Conservation (phyloP, 805 yeast species). For the Cyberlindnera bimundalis region DNA sequence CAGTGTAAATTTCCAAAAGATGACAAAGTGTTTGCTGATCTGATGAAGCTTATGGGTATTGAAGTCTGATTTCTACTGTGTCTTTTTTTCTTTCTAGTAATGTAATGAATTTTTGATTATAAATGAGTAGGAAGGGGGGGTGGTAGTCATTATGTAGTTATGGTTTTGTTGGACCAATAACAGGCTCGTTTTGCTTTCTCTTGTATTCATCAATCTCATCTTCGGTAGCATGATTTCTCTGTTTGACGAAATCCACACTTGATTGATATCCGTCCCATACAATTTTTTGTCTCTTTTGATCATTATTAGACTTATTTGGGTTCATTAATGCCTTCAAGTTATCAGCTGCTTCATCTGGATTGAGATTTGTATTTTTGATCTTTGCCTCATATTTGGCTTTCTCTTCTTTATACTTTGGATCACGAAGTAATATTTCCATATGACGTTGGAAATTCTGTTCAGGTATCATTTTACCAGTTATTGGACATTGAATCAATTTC, state of each 20-base stretch:
- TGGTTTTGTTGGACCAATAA: conserved; percentile 14
- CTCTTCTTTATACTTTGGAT: conserved; percentile 74
- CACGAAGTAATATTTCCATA: conserved; percentile 62
- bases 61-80: too few relatives aligned
- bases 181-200: conserved; percentile 17
- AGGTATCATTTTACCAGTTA: conserved; percentile 67
- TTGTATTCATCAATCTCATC: conserved; percentile 27
- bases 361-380: conserved; percentile 46
- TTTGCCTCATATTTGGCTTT: conserved; percentile 54
- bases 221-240: conserved; percentile 18
- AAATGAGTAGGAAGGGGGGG: too few relatives aligned
- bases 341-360: conserved; percentile 56
- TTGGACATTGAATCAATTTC: conserved; percentile 64
- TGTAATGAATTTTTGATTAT: too few relatives aligned
- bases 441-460: conserved; percentile 71
- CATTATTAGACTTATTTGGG: conserved; percentile 18
- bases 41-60: too few relatives aligned
- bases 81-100: too few relatives aligned
- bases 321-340: conserved; percentile 51
- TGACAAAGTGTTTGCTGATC: too few relatives aligned
- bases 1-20: too few relatives aligned
- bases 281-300: conserved; percentile 28
- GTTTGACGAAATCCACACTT: conserved; percentile 25
- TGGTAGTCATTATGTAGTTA: too few relatives aligned
- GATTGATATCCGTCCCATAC: conserved; percentile 35